Evolutionary conservation across 139 green algal species (phyloP).

Genomic region (Chlamydomonas eustigma): DNA sequence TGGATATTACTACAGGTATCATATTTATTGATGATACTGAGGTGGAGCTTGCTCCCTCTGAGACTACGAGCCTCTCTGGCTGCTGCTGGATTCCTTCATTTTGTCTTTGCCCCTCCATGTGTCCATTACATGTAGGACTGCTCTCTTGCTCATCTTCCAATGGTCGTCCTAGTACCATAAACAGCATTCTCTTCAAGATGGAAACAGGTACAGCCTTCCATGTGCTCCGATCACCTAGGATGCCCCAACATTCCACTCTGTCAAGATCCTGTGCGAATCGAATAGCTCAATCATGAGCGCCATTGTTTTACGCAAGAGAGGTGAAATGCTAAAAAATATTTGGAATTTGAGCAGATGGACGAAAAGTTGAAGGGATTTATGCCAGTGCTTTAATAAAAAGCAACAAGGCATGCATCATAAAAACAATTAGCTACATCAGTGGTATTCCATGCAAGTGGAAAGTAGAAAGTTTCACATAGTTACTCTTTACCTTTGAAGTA

Average conservation of each 20-base stretch:
- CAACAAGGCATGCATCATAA: background rate
- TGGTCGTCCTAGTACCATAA: conserved; percentile 23
- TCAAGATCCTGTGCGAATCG: conserved; percentile 32
- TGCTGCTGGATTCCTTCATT: too few species aligned
- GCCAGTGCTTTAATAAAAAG: background rate
- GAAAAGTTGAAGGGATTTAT: background rate
- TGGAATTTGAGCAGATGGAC: background rate
- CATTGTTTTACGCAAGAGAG: too few species aligned
- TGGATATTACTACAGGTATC: too few species aligned
- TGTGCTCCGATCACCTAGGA: conserved; percentile 45
- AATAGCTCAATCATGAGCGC: too few species aligned
- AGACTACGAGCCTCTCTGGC: too few species aligned
- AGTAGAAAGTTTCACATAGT: too few species aligned
- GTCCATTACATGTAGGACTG: too few species aligned
- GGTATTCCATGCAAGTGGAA: too few species aligned
- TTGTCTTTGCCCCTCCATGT: too few species aligned
- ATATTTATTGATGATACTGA: too few species aligned
- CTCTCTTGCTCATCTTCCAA: background rate
- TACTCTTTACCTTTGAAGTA: conserved; percentile 51
- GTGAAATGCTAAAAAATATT: too few species aligned
- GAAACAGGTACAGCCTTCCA: conserved; percentile 52
- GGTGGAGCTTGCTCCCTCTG: too few species aligned
- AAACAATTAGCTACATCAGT: background rate
- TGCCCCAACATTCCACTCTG: conserved; percentile 63
- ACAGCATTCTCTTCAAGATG: conserved; percentile 46